These are phyloP conservation scores for Fusarium sulawesiense DNA, from an alignment of 2,329 filamentous ascomycete species.

Conservation along the genomic window DNA sequence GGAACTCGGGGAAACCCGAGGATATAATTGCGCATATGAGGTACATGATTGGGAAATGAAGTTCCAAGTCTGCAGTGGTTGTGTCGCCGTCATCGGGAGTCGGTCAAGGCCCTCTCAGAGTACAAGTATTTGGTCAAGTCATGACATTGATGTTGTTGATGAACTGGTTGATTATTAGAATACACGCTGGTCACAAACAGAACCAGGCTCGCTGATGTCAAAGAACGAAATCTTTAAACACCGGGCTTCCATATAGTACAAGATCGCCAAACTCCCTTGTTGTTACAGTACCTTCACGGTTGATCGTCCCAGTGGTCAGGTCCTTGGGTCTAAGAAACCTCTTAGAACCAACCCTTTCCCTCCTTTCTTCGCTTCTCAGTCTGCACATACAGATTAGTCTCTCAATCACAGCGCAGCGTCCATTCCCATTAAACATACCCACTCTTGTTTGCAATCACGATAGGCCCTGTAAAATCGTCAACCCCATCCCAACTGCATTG, in stretches of 20 bases:
- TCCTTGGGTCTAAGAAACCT: neutral
- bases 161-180: constrained; percentile 1
- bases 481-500: neutral
- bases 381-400: constrained; percentile 34
- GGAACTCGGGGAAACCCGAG: neutral
- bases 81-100: neutral
- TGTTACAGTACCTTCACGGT: constrained; percentile 18
- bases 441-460: constrained; percentile 92
- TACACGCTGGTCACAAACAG: neutral
- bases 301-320: neutral
- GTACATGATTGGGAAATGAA: neutral
- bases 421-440: constrained; percentile 66
- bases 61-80: neutral
- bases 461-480: constrained; percentile 75
- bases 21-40: too few relatives aligned
- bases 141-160: neutral
- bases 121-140: neutral
- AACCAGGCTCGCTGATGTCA: neutral
- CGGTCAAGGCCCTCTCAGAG: neutral
- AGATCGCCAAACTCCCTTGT: neutral
- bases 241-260: constrained; percentile 23
- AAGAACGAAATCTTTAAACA: neutral
- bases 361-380: constrained; percentile 51
- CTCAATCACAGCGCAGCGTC: neutral
- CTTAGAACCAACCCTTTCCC: constrained; percentile 42